These are phyloP conservation scores for Anaeromyces robustus DNA, from an alignment of 192 early-diverging fungal species.

Conservation along the genomic window DNA sequence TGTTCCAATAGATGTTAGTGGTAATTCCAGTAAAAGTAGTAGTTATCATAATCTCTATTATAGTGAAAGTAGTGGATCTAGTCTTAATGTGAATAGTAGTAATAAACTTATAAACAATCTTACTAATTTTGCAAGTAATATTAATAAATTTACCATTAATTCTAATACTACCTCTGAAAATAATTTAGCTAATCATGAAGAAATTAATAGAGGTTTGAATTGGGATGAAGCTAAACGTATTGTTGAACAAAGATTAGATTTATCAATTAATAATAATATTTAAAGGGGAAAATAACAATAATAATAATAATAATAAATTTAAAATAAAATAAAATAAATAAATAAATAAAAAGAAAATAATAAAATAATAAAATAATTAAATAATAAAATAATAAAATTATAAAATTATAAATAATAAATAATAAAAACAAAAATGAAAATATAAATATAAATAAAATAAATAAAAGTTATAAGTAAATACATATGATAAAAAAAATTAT, in stretches of 20 bases:
- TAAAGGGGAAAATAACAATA: not conserved
- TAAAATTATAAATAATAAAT: too few species aligned
- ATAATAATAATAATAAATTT: too few species aligned
- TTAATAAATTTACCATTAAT: not conserved
- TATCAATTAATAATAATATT: not conserved
- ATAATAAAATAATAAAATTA: too few species aligned
- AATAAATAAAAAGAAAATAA: not conserved
- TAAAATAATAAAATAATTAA: too few species aligned
- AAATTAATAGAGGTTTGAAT: not conserved
- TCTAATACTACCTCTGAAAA: not conserved
- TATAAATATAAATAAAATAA: too few species aligned
- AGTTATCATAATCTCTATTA: not conserved
- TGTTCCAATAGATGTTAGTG: not conserved
- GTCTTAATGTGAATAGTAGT: not conserved
- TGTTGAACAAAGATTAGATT: not conserved
- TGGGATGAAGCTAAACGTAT: not conserved
- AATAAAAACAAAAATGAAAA: too few species aligned
- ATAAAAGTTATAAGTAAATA: too few species aligned
- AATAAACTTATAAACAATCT: not conserved
- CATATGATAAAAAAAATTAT: too few species aligned
- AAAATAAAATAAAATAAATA: too few species aligned
- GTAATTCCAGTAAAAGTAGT: not conserved
- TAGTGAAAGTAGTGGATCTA: not conserved
- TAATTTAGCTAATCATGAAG: not conserved
- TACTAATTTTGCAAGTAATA: not conserved